A percentile compares a stretch with the other conserved stretches of the same genome.
Conservation (phyloP, 148 eudicot genomes). For the Chenopodium quinoa region DNA sequence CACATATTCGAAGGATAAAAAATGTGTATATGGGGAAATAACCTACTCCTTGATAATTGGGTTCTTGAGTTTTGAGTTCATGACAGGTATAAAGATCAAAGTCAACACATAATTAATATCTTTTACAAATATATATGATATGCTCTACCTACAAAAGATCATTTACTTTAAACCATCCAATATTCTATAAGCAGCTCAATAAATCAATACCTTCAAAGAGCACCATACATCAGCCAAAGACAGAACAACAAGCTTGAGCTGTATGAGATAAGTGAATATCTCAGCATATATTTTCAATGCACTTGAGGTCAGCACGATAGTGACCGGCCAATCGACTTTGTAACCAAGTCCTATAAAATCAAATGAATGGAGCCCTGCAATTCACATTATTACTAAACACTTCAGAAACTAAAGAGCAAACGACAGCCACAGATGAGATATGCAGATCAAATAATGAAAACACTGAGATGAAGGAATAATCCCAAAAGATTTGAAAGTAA, state of each 20-base stretch:
- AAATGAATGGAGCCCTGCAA: conserved; percentile 74
- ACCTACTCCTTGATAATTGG: neutral
- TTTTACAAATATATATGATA: neutral
- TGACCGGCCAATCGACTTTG: conserved; percentile 95
- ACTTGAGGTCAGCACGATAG: conserved; percentile 63
- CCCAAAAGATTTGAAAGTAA: neutral
- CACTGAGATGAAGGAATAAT: neutral
- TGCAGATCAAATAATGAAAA: conserved; percentile 11
- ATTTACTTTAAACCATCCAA: neutral
- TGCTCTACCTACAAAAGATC: neutral
- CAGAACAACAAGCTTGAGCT: conserved; percentile 77
- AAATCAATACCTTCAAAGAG: conserved; percentile 69
- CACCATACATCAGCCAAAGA: conserved; percentile 77
- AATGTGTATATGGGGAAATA: neutral
- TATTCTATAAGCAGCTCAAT: conserved; percentile 8
- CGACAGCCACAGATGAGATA: neutral
- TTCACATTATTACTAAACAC: conserved; percentile 12
- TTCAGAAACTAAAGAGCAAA: conserved; percentile 1
- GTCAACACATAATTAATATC: neutral
- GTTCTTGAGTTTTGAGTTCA: neutral
- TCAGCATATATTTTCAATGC: conserved; percentile 65
- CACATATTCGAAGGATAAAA: neutral
- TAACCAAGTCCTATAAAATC: conserved; percentile 87
- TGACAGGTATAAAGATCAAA: neutral
- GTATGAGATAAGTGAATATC: conserved; percentile 80